Evolutionary conservation across 108 stramenopile species (phyloP), one percentile per base, ranked within the genome.

Genomic region (Cylindrotheca closterium): DNA sequence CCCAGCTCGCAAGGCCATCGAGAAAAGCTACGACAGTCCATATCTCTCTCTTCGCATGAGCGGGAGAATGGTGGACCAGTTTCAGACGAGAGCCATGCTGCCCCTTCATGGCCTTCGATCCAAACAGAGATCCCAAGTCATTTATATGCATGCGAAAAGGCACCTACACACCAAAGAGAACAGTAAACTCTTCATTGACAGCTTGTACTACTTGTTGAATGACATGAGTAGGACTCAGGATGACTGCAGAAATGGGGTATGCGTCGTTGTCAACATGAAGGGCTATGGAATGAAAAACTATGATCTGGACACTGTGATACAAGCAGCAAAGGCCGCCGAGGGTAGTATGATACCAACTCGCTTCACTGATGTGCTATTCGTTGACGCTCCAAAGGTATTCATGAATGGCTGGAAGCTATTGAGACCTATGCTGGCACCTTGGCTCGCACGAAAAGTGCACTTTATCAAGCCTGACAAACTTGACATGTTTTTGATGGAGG

Each of bases 341-440:
- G 83, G 83, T 22, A 28, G 51, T 3, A 57, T 70, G 46, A 45
- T 73, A 23, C 83, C 83, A 3, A 71, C 68, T 5, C 60, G 71
- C 4, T 75, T 79, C 3, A 55, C 61, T 4, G 60, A 71, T 0
- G 78, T 84, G 46, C 54, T 84, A 2, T 79, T 85, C 49, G 83
- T 85, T 10, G 78, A 85, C 45, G 79, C 83, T 30, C 83, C 83
- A 0, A 28, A 28, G 27, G 81, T 77, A 74, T 85, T 85, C 55
- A 60, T 26, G 3, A 58, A n/a, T 32, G 73, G 77, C 50, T 78
- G 81, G 77, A 61, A 45, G 1, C 74, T 75, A 12, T 75, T 82
- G 73, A 78, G 72, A 51, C 69, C 74, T 8, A 74, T 82, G 73
- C 56, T 82, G 52, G 37, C 73, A 0, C 33, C 63, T 0, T 70